Evolutionary conservation across 2,329 filamentous ascomycete genomes (phyloP), one percentile per base, ranked within the genome.

Genomic region (Apiospora aurea): DNA sequence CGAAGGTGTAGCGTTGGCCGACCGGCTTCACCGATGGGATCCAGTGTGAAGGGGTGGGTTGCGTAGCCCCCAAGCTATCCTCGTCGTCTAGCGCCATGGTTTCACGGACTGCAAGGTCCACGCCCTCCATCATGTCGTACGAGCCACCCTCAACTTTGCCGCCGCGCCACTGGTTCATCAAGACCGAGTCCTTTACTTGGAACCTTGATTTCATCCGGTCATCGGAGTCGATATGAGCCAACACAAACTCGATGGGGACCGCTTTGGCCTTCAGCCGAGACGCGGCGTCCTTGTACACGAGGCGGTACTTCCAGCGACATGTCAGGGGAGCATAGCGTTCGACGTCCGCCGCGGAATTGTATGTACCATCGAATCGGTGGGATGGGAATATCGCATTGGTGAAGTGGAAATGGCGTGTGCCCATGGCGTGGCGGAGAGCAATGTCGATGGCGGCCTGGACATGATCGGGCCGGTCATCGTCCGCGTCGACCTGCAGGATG

Each of bases 1-100:
- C 89, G 72, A 90, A 89, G 0, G 88, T 90, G 71, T 90, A 90
- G 71, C 83, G 81, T 67, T 83, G 80, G 1, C 78, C 78, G 2
- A 73, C 73, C 24, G 75, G 74, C 69, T 77, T 78, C 66, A 47
- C 66, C 2, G 21, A 2, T 16, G 43, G 71, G 1, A 76, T 75
- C 67, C 73, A 46, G 11, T 57, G 8, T 6, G 3, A 2, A 5
- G 34, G 1, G 34, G 29, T 3, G 21, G 16, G 10, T 13, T 8
- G 75, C 3, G 6, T 29, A 21, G 72, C 43, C 29, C 21, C 3
- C 51, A 8, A n/a, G 29, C 73, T 66, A 7, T 29, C 67, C 4
- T 72, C 13, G 2, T 76, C 73, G 14, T 72, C 69, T 6, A 73
- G 66, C 10, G 69, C 6, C 11, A 64, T 13, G 6, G 5, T 11